A percentile compares a stretch with the other conserved stretches of the same genome.
phyloP scores from a whole-genome alignment of 1,284 basidiomycete genomes.

The Cutaneotrichosporon cavernicola region DNA sequence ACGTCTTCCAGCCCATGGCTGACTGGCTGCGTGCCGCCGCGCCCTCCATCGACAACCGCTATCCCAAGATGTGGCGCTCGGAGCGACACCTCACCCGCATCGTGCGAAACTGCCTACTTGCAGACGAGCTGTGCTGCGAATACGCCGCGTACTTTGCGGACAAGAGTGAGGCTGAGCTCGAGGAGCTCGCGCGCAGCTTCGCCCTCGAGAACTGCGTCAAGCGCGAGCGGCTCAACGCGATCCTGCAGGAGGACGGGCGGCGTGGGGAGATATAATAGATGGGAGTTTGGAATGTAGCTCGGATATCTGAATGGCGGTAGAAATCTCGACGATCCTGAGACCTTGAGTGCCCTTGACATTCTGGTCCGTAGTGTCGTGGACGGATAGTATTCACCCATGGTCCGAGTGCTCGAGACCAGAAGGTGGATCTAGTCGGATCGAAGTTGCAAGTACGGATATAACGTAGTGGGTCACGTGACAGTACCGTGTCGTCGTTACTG shows the following conservation, averaged over 20 bases:
- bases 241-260: conserved; percentile 42
- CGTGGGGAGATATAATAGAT: background rate
- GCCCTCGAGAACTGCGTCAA: conserved; percentile 61
- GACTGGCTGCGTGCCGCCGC: conserved; percentile 57
- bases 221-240: conserved; percentile 47
- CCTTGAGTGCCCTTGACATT: too few relatives aligned
- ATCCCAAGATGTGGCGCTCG: conserved; percentile 45
- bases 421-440: too few relatives aligned
- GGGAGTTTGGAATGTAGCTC: too few relatives aligned
- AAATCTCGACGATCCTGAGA: too few relatives aligned
- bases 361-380: too few relatives aligned
- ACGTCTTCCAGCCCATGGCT: conserved; percentile 62
- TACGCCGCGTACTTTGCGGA: conserved; percentile 66
- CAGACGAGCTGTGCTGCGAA: conserved; percentile 63
- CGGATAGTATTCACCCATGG: too few relatives aligned
- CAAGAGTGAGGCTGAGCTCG: conserved; percentile 60
- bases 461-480: too few relatives aligned
- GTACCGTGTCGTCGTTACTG: too few relatives aligned
- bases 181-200: conserved; percentile 64
- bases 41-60: conserved; percentile 44
- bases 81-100: conserved; percentile 56
- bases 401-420: too few relatives aligned
- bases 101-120: conserved; percentile 63
- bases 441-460: too few relatives aligned
- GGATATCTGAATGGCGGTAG: too few relatives aligned